A percentile compares a stretch with the other conserved stretches of the same genome.
These are phyloP conservation scores for Camellia japonica DNA, from an alignment of 148 eudicot genomes.

Conservation along the genomic window DNA sequence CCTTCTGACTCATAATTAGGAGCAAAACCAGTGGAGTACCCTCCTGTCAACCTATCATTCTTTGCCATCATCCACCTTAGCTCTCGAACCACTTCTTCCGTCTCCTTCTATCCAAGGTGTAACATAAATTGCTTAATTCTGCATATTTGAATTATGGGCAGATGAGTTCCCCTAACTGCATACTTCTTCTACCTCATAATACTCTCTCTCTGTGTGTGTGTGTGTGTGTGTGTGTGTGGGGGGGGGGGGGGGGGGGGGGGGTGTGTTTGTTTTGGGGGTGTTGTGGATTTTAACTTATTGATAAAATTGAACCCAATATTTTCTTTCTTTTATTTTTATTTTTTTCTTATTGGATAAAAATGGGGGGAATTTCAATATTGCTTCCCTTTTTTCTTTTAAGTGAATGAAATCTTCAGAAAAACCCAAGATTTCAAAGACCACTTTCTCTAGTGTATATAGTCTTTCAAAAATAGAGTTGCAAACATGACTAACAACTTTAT, in stretches of 20 bases:
- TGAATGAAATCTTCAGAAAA: not conserved
- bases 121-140: not conserved
- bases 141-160: not conserved
- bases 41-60: slow-evolving; percentile 46
- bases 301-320: not conserved
- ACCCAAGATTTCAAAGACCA: not conserved
- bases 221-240: no score
- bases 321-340: not conserved
- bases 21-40: slow-evolving; percentile 31
- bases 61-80: slow-evolving; percentile 36
- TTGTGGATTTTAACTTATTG: not conserved
- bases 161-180: not conserved
- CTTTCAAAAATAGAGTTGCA: not conserved
- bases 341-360: not conserved
- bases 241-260: no score
- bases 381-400: not conserved
- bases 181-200: not conserved
- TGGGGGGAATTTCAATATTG: not conserved
- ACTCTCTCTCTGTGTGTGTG: no score
- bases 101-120: not conserved
- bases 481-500: not conserved
- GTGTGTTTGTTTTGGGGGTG: no score
- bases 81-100: not conserved
- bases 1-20: slow-evolving; percentile 45
- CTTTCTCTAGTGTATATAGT: not conserved